phyloP scores from a whole-genome alignment of 192 early-diverging fungal genomes.

The Umbelopsis sp. region DNA sequence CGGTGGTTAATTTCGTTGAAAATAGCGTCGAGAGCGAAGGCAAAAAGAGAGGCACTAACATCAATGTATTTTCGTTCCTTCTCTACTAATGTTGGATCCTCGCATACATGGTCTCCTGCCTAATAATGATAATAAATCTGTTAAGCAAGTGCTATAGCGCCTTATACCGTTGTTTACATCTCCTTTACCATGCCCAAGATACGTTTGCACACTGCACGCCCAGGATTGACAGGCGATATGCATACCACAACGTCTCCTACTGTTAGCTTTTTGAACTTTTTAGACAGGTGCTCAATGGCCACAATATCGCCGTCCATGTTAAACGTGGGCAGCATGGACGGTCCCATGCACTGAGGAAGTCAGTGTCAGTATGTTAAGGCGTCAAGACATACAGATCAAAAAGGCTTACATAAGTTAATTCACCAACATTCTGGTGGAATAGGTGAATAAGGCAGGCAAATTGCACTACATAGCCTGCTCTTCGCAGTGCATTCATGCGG shows the following conservation, averaged over 20 bases:
- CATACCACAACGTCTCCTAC: conserved; percentile 84
- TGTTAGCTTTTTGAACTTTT: conserved; percentile 50
- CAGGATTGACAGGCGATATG: conserved; percentile 69
- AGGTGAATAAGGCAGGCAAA: conserved; percentile 71
- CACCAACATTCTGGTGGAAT: conserved; percentile 73
- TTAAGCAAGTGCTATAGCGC: background rate
- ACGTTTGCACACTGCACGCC: conserved; percentile 75
- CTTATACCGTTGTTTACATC: background rate
- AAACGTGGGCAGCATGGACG: conserved; percentile 92
- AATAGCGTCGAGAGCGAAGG: background rate
- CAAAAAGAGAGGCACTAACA: conserved; percentile 40
- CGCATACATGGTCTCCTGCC: conserved; percentile 81
- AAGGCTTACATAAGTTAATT: conserved; percentile 72
- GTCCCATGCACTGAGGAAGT: conserved; percentile 68
- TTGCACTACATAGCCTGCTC: conserved; percentile 48
- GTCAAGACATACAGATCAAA: background rate
- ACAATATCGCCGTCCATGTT: conserved; percentile 83
- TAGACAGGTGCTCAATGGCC: conserved; percentile 69
- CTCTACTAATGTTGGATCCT: conserved; percentile 66
- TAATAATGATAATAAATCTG: conserved; percentile 23
- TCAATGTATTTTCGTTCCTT: conserved; percentile 59
- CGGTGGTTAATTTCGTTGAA: background rate
- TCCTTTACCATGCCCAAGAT: conserved; percentile 71
- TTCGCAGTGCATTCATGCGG: conserved; percentile 27
- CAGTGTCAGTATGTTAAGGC: background rate